Conservation (phyloP, 1,284 basidiomycete species). For the Testicularia cyperi region DNA sequence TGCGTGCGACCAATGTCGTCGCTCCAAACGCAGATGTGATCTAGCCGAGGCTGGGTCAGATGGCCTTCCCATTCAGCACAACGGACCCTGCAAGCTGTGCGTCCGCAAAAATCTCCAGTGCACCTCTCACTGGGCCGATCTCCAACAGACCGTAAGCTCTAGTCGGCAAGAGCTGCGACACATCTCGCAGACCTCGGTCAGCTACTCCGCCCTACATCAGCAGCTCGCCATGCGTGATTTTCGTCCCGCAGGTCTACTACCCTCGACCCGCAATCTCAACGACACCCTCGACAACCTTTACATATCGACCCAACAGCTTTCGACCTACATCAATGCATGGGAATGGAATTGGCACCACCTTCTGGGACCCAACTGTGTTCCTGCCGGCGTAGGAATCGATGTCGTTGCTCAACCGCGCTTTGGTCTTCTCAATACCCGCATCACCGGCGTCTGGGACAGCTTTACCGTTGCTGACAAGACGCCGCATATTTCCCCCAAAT, state of each 20-base stretch:
- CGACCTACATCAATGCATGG: constrained; percentile 26
- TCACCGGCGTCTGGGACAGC: constrained; percentile 19
- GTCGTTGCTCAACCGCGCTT: constrained; percentile 19
- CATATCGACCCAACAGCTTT: constrained; percentile 31
- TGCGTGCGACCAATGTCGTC: constrained; percentile 35
- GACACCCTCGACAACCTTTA: constrained; percentile 28
- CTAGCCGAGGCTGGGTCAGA: constrained; percentile 28
- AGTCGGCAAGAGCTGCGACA: constrained; percentile 34
- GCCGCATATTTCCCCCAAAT: constrained; percentile 27
- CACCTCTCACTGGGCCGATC: constrained; percentile 29
- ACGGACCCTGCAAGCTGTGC: constrained; percentile 30
- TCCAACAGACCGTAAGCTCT: constrained; percentile 34
- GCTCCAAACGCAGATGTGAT: constrained; percentile 32
- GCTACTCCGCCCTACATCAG: constrained; percentile 29
- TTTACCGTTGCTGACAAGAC: constrained; percentile 21
- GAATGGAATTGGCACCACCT: constrained; percentile 35
- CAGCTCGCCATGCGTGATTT: constrained; percentile 26
- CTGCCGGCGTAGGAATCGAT: constrained; percentile 18
- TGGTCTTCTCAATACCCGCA: constrained; percentile 11
- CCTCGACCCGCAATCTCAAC: constrained; percentile 15
- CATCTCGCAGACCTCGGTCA: constrained; percentile 24
- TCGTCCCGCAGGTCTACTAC: constrained; percentile 14
- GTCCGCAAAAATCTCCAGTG: constrained; percentile 35
- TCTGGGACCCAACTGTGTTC: constrained; percentile 16
- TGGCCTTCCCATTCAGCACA: constrained; percentile 23